Percentiles rank a stretch among this genome's conserved stretches.
phyloP scores from a whole-genome alignment of 2,329 filamentous ascomycete genomes.

The Alternaria sp. region DNA sequence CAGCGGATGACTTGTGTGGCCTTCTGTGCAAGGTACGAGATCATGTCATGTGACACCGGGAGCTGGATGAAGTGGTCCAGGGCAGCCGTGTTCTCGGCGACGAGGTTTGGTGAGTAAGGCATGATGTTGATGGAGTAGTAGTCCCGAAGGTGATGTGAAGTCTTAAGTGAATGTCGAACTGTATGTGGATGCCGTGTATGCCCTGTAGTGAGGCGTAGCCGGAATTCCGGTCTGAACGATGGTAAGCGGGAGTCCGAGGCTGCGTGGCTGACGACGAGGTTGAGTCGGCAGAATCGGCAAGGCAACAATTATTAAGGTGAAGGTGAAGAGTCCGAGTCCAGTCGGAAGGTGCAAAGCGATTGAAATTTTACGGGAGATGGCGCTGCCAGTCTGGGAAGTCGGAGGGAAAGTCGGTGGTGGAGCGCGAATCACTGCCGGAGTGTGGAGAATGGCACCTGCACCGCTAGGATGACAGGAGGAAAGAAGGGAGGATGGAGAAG shows the following conservation, averaged over 20 bases:
- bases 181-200: conserved; percentile 30
- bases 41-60: conserved; percentile 78
- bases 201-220: conserved; percentile 35
- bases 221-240: conserved; percentile 37
- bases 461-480: conserved; percentile 35
- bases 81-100: conserved; percentile 69
- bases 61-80: conserved; percentile 82
- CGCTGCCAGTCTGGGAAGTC: conserved; percentile 38
- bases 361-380: conserved; percentile 22
- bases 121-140: conserved; percentile 41
- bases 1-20: conserved; percentile 81
- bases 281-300: conserved; percentile 24
- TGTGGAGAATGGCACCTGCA: conserved; percentile 35
- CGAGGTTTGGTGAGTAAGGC: conserved; percentile 53
- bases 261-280: conserved; percentile 41
- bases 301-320: conserved; percentile 37
- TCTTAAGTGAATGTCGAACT: conserved; percentile 23
- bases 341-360: conserved; percentile 22
- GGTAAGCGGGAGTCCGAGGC: conserved; percentile 45
- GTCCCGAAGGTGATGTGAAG: conserved; percentile 17
- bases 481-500: conserved; percentile 31
- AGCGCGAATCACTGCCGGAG: conserved; percentile 34
- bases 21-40: conserved; percentile 75
- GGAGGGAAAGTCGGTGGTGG: conserved; percentile 22
- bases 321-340: conserved; percentile 33